Conservation (phyloP, 495 filamentous ascomycete species). For the Xylaria castorea region DNA sequence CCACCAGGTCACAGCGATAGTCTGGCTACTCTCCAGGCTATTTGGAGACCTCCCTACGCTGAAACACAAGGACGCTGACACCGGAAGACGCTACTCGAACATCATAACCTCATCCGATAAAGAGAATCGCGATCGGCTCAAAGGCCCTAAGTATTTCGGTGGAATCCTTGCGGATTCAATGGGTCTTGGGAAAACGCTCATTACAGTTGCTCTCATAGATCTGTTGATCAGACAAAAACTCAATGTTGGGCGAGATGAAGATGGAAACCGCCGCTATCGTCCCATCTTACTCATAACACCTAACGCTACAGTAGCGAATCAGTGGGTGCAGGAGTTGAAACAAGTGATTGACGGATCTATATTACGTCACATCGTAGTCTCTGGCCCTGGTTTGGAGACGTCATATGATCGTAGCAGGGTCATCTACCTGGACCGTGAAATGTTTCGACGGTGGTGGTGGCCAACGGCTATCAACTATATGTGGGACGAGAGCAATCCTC, state of each 20-base stretch:
- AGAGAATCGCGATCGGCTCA: conserved; percentile 25
- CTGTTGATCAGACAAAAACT: conserved; percentile 33
- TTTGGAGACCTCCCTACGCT: conserved; percentile 31
- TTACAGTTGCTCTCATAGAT: conserved; percentile 32
- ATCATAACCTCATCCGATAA: conserved; percentile 21
- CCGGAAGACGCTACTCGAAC: neutral
- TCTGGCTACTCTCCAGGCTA: conserved; percentile 37
- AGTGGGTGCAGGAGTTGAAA: conserved; percentile 37
- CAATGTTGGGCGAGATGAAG: conserved; percentile 1
- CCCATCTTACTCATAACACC: conserved; percentile 36
- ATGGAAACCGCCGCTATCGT: conserved; percentile 23
- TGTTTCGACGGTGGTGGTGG: conserved; percentile 34
- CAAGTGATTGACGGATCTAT: conserved; percentile 21
- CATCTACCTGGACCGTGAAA: neutral
- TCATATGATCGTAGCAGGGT: neutral
- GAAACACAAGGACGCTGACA: neutral
- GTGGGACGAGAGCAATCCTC: conserved; percentile 29
- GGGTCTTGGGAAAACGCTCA: conserved; percentile 89
- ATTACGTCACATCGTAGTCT: conserved; percentile 27
- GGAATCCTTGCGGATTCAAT: conserved; percentile 93
- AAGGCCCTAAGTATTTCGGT: conserved; percentile 52
- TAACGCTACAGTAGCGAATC: conserved; percentile 33
- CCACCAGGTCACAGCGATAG: conserved; percentile 37
- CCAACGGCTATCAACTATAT: conserved; percentile 26
- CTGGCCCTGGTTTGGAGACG: conserved; percentile 26